These are phyloP conservation scores for Gymnopus androsaceus DNA, from an alignment of 1,284 basidiomycete genomes.

Conservation along the genomic window DNA sequence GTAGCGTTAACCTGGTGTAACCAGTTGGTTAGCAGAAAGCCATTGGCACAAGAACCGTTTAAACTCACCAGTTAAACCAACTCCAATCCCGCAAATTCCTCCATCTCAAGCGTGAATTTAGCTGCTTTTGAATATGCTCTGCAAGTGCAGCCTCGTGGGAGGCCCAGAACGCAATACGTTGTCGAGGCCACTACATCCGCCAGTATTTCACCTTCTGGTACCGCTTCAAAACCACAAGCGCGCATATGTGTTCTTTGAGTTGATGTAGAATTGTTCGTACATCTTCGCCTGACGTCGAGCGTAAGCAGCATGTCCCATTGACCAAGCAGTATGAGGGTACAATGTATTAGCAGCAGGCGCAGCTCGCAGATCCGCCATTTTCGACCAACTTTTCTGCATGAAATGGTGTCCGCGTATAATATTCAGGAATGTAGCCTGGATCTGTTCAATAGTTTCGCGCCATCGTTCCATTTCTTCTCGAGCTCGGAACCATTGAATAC, in stretches of 20 bases:
- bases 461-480: not conserved
- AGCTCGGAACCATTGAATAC: not conserved
- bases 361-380: not conserved
- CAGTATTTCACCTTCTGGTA: not conserved
- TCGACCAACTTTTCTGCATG: not conserved
- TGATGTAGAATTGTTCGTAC: not conserved
- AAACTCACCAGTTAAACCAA: too few relatives aligned
- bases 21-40: too few relatives aligned
- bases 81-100: too few relatives aligned
- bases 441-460: not conserved
- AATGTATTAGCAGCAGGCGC: not conserved
- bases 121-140: constrained; percentile 29
- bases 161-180: not conserved
- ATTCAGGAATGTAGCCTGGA: not conserved
- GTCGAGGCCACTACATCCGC: not conserved
- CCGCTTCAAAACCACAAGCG: not conserved
- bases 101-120: too few relatives aligned
- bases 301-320: not conserved
- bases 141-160: not conserved
- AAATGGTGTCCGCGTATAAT: not conserved
- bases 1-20: too few relatives aligned
- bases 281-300: not conserved
- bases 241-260: not conserved
- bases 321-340: not conserved
- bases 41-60: too few relatives aligned